A percentile compares a stretch with the other conserved stretches of the same genome.
phyloP scores from a whole-genome alignment of 2,329 filamentous ascomycete genomes.

The Cytospora chrysosperma region DNA sequence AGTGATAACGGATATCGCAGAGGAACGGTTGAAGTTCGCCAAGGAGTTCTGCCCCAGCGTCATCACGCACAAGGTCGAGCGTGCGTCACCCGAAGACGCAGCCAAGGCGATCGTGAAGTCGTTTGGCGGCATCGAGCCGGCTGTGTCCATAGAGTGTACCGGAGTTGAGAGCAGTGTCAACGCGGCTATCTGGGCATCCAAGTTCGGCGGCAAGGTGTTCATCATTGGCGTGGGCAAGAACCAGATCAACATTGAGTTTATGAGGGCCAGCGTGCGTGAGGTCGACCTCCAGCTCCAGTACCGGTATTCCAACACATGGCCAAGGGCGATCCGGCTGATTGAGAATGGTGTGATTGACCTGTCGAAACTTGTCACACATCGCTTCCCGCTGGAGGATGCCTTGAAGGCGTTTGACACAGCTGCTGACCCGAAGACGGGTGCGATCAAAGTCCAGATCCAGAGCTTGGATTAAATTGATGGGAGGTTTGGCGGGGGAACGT shows the following conservation, averaged over 20 bases:
- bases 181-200: conserved; percentile 82
- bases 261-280: conserved; percentile 86
- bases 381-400: conserved; percentile 82
- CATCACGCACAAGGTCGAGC: conserved; percentile 74
- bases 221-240: conserved; percentile 94
- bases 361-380: conserved; percentile 81
- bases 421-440: conserved; percentile 81
- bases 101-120: conserved; percentile 66
- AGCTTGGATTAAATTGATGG: conserved; percentile 52
- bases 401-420: conserved; percentile 88
- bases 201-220: conserved; percentile 96
- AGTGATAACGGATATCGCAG: conserved; percentile 92
- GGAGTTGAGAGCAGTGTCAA: conserved; percentile 88
- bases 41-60: conserved; percentile 78
- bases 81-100: conserved; percentile 65
- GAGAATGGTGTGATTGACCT: conserved; percentile 82
- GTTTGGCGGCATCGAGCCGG: conserved; percentile 78
- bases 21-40: conserved; percentile 79
- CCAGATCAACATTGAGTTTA: conserved; percentile 94
- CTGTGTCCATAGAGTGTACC: conserved; percentile 86
- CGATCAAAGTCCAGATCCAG: conserved; percentile 98
- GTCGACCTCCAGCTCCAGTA: conserved; percentile 97
- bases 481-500: neutral
- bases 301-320: conserved; percentile 95
- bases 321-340: conserved; percentile 83